Evolutionary conservation across 768 basidiomycete genomes (phyloP).

Genomic region (Suillus discolor): DNA sequence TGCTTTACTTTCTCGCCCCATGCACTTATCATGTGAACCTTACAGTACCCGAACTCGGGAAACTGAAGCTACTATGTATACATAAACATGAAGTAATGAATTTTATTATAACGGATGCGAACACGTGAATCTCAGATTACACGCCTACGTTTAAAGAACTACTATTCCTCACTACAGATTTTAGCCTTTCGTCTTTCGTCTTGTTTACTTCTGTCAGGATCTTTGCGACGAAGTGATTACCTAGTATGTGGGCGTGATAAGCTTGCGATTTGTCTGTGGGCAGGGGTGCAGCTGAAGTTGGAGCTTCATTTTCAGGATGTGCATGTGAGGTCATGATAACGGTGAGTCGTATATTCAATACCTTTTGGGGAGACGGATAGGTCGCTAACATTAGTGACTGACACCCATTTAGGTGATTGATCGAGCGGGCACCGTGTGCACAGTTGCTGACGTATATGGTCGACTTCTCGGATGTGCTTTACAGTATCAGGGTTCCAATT

Average conservation of each 20-base stretch:
- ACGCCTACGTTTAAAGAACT: not conserved
- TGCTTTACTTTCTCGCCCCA: no score
- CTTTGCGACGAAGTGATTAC: no score
- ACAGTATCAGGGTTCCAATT: not conserved
- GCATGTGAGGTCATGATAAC: not conserved
- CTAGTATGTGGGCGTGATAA: not conserved
- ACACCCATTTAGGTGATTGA: no score
- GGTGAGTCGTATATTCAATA: not conserved
- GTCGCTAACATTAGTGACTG: not conserved
- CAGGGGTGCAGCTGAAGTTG: not conserved
- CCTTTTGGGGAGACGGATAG: not conserved
- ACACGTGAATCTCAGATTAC: not conserved
- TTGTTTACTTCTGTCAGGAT: not conserved
- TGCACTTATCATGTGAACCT: no score
- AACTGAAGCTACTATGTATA: not conserved
- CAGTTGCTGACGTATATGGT: not conserved
- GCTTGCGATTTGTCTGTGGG: not conserved
- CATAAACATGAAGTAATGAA: not conserved
- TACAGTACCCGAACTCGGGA: no score
- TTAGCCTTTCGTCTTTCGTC: not conserved
- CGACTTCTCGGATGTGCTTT: not conserved
- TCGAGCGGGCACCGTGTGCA: not conserved
- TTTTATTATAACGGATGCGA: not conserved
- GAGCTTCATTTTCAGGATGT: not conserved
- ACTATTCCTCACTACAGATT: not conserved